These are phyloP conservation scores for Gonapodya sp. DNA, from an alignment of 192 early-diverging fungal genomes.

Conservation along the genomic window DNA sequence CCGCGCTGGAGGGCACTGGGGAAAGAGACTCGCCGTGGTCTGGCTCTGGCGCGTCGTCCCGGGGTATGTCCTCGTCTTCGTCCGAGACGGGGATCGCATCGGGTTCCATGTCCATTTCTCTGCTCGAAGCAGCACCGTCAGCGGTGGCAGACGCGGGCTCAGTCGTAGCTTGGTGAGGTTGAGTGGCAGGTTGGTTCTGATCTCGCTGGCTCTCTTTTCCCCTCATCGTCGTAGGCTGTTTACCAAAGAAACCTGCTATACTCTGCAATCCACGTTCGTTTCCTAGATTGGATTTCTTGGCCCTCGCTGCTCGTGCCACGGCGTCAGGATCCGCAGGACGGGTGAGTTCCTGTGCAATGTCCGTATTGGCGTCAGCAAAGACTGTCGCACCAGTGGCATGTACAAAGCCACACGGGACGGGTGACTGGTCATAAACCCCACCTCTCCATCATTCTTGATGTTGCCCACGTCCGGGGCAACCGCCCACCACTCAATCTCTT, in stretches of 20 bases:
- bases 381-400: neutral
- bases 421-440: neutral
- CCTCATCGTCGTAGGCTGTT: neutral
- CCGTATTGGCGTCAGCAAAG: neutral
- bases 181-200: neutral
- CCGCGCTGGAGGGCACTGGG: neutral
- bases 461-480: neutral
- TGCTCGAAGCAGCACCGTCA: neutral
- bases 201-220: neutral
- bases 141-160: neutral
- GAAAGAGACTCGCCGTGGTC: neutral
- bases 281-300: neutral
- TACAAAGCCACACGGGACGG: neutral
- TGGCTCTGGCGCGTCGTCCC: neutral
- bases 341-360: neutral
- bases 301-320: neutral
- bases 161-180: neutral
- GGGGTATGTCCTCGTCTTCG: neutral
- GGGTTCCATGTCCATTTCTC: neutral
- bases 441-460: neutral
- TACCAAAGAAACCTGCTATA: conserved; percentile 3
- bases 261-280: conserved; percentile 1
- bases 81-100: too few relatives aligned
- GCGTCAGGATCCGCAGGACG: neutral
- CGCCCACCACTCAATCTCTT: neutral